phyloP scores from a whole-genome alignment of 2,329 filamentous ascomycete genomes.

The Sporothrix mexicana region DNA sequence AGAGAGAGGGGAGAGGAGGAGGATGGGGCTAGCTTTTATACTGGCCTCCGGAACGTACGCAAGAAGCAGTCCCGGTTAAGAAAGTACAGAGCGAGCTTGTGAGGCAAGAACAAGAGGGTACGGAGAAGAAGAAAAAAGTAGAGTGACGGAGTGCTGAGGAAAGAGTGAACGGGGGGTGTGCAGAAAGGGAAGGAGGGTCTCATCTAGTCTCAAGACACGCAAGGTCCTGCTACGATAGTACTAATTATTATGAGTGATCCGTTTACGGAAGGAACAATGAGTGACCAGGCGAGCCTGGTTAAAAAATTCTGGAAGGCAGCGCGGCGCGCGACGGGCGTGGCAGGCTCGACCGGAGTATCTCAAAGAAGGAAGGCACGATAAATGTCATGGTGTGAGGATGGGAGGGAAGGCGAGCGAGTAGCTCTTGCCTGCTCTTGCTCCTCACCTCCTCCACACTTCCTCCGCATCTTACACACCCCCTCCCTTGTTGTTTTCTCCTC shows the following conservation, averaged over 20 bases:
- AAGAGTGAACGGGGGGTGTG: conserved; percentile 1
- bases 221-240: conserved; percentile 11
- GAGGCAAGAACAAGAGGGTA: neutral
- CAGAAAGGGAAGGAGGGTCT: conserved; percentile 22
- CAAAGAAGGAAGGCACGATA: conserved; percentile 24
- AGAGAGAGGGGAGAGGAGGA: neutral
- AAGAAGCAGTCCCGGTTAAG: conserved; percentile 5
- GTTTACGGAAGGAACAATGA: neutral
- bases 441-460: conserved; percentile 14
- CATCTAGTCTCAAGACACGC: neutral
- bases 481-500: conserved; percentile 5
- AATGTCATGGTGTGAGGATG: conserved; percentile 21
- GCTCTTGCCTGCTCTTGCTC: neutral
- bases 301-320: neutral
- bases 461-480: conserved; percentile 16
- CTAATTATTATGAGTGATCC: neutral
- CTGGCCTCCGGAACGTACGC: neutral
- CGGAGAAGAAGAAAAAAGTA: neutral
- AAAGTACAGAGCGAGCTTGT: neutral
- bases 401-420: neutral
- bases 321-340: neutral
- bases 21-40: neutral
- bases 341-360: conserved; percentile 23
- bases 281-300: neutral
- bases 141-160: neutral